These are phyloP conservation scores for Trypanosoma grayi DNA, from an alignment of 208 protist species.

Conservation along the genomic window DNA sequence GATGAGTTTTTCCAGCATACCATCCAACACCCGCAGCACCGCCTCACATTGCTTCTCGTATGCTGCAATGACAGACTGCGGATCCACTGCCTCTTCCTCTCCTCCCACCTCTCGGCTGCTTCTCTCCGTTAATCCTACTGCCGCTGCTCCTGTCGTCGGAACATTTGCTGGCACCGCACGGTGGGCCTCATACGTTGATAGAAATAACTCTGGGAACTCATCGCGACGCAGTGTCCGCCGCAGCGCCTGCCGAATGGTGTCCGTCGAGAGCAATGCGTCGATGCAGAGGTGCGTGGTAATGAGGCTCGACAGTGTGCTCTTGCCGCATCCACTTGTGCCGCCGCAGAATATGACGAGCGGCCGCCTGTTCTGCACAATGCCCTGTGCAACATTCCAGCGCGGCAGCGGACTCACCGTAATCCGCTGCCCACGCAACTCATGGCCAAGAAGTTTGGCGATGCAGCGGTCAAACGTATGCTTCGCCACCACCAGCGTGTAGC, in stretches of 20 bases:
- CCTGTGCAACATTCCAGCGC: slow-evolving; percentile 37
- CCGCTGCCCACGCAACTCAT: slow-evolving; percentile 43
- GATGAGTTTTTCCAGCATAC: slow-evolving; percentile 32
- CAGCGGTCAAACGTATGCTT: slow-evolving; percentile 15
- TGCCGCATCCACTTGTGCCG: slow-evolving; percentile 91
- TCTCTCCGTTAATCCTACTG: no score
- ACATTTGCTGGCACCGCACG: background rate
- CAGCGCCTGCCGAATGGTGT: slow-evolving; percentile 89
- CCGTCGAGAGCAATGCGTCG: slow-evolving; percentile 86
- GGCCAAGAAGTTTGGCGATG: slow-evolving; percentile 19
- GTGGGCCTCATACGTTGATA: slow-evolving; percentile 69
- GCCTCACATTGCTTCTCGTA: slow-evolving; percentile 32
- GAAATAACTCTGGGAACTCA: slow-evolving; percentile 47
- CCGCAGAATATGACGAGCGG: slow-evolving; percentile 87
- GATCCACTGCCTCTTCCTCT: slow-evolving; percentile 4
- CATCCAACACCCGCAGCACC: slow-evolving; percentile 28
- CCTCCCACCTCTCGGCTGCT: no score
- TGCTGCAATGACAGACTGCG: slow-evolving; percentile 22
- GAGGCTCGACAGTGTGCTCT: slow-evolving; percentile 83
- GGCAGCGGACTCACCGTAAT: slow-evolving; percentile 36
- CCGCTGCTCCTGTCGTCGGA: background rate
- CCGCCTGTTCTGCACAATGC: slow-evolving; percentile 42
- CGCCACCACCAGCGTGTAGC: slow-evolving; percentile 12
- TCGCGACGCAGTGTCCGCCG: slow-evolving; percentile 32
- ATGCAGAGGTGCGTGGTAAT: slow-evolving; percentile 83